Conservation (phyloP, 805 yeast genomes). For the Metschnikowia kunwiensis region DNA sequence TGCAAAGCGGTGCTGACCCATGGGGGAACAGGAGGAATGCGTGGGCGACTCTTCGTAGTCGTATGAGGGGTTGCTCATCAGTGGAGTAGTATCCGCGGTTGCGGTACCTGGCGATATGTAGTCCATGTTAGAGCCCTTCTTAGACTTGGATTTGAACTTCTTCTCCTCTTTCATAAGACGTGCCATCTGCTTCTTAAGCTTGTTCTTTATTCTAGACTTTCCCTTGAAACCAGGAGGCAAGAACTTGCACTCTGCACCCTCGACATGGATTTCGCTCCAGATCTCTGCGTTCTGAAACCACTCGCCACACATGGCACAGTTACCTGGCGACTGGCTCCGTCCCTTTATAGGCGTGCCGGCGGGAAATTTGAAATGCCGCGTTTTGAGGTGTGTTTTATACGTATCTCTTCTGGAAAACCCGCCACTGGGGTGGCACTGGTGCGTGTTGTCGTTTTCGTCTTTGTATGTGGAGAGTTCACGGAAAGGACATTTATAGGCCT, state of each 20-base stretch:
- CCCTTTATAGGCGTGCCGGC: constrained; percentile 50
- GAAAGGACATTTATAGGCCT: constrained; percentile 57
- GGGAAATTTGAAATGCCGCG: constrained; percentile 56
- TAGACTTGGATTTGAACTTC: constrained; percentile 5
- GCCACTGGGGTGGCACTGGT: constrained; percentile 55
- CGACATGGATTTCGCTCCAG: constrained; percentile 52
- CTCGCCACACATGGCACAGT: constrained; percentile 55
- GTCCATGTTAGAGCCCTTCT: constrained; percentile 11
- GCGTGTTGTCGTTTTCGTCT: constrained; percentile 40
- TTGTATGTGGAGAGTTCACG: constrained; percentile 35
- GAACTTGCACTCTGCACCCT: constrained; percentile 46
- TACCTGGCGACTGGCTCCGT: constrained; percentile 42
- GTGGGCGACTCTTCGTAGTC: constrained; percentile 19
- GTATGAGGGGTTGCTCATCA: constrained; percentile 14
- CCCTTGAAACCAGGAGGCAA: constrained; percentile 45
- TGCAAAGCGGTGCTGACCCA: constrained; percentile 6
- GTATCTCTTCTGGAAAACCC: constrained; percentile 61
- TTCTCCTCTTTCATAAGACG: constrained; percentile 19
- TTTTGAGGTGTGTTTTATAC: constrained; percentile 54
- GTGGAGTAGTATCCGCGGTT: constrained; percentile 16
- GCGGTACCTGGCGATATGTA: constrained; percentile 20
- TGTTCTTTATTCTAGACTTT: constrained; percentile 42
- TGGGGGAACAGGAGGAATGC: constrained; percentile 13
- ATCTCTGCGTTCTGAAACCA: constrained; percentile 46
- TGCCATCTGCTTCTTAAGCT: constrained; percentile 37